These are phyloP conservation scores for Aspergillus funiculosus DNA, from an alignment of 495 filamentous ascomycete species.

Conservation along the genomic window DNA sequence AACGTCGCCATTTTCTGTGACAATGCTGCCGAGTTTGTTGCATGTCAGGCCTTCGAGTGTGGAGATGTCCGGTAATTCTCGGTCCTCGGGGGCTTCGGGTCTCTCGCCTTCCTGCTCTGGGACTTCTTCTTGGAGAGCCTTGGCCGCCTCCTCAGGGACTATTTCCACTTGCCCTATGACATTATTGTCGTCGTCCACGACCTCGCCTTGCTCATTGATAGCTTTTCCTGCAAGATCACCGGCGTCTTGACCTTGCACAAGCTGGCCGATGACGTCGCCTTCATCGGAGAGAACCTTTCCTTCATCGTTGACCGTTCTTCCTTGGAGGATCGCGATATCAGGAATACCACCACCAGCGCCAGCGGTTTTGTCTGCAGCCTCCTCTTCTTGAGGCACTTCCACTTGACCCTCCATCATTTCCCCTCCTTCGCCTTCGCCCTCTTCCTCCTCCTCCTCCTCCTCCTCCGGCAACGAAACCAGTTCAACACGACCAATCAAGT, in stretches of 20 bases:
- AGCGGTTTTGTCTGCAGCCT: not conserved
- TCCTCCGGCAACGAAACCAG: conserved; percentile 21
- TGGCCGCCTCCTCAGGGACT: conserved; percentile 19
- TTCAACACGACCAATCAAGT: conserved; percentile 32
- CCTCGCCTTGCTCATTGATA: conserved; percentile 44
- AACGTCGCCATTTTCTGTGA: conserved; percentile 38
- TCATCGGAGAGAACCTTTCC: conserved; percentile 38
- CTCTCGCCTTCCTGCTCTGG: conserved; percentile 25
- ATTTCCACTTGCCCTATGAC: conserved; percentile 31
- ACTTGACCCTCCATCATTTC: not conserved
- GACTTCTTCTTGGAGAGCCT: conserved; percentile 21
- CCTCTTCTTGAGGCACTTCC: too few relatives aligned
- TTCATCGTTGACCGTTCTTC: conserved; percentile 39
- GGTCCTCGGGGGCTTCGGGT: not conserved
- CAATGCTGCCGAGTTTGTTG: conserved; percentile 49
- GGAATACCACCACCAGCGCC: conserved; percentile 38
- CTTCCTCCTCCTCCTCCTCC: conserved; percentile 18
- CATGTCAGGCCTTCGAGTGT: conserved; percentile 46
- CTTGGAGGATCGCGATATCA: conserved; percentile 35
- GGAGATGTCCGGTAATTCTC: conserved; percentile 41
- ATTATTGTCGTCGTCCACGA: conserved; percentile 31
- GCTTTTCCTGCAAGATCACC: conserved; percentile 44
- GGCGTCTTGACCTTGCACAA: conserved; percentile 25
- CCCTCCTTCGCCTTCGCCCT: conserved; percentile 25
- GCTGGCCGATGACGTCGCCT: conserved; percentile 28